Base-by-base conservation (phyloP, 129 eudicot genomes). In the Oenanthe sinensis region DNA sequence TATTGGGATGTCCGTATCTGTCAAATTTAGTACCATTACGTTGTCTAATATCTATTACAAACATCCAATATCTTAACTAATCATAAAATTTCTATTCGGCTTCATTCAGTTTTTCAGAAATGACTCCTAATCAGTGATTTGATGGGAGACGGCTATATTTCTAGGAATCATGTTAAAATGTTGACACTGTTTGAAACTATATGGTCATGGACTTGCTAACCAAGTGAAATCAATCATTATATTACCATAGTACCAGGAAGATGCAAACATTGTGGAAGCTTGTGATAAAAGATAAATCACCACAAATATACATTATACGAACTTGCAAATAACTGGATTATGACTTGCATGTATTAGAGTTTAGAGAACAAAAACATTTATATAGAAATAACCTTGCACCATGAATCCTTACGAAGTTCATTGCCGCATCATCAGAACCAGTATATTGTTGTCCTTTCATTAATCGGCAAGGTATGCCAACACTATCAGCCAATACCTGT, bases 401-500 rank as follows among this genome's bases (percentile, higher is more conserved):
- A 83, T 77, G 85, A 46, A 88, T 81, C 82, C 87, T 91, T 76
- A 91, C 94, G 62, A 86, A 87, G 86, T 78, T 91, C 89, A 95
- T 86, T 42, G 98, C 97, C 72, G 88, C 96, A 79, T 87, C 96
- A 77, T 81, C 88, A 42, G 96, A 88, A 71, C 97, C 96, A 10
- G 92, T 91, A 71, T 88, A 88, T 79, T 89, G 92, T 49, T 90
- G 89, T 65, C 98, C 98, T 88, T 95, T 95, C 81, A 91, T 91
- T 81, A 95, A 76, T 19, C 94, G 90, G 79, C 97, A 95, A 71
- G 97, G 97, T 52, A 95, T 86, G 76, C 90, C 92, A 62, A 95
- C 90, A 86, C 90, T 90, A 78, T 95, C 98, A 77, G 98, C 94
- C 88, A 95, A 88, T 48, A 95, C 97, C 98, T 93, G 83, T 75